Base-by-base conservation (phyloP, 306 rosid genomes). In the Vigna reflexopilosa region DNA sequence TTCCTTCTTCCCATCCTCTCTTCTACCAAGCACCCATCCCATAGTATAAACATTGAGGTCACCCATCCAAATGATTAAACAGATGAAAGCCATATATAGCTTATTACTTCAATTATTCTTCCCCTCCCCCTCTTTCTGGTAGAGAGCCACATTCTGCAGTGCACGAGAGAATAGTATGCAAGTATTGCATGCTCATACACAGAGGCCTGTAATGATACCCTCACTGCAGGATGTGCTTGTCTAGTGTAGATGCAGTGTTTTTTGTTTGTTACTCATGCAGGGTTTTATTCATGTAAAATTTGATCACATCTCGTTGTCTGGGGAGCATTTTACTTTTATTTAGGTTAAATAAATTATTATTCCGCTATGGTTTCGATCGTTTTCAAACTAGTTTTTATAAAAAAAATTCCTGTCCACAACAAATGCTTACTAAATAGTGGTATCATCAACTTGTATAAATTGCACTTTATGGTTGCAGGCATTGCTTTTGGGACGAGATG, bases 401-500 rank as follows among this genome's bases (percentile, higher is more conserved):
- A 2, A 2, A 12, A 54, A 19, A 8, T 54, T 20, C 22, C 5
- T 0, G 28, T 54, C 59, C 13, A 19, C 59, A 52, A 19, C 59
- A 19, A 55, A 19, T 54, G 26, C 11, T 19, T 19, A 55, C 30
- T 19, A 55, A 17, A 54, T 54, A 54, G 59, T 54, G 28, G 26
- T 54, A 54, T 19, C 26, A 19, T 54, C 26, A 54, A 56, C 34
- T 20, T 4, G 16, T 56, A 9, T 40, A 42, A 42, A 42, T 42
- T 66, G 47, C 36, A 19, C 58, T 67, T 51, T 55, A 54, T 64
- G 73, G 7, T 38, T 83, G 36, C 61, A 90, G 91, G 89, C 91
- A 79, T 65, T 90, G 87, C 85, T 75, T 75, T 68, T 86, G 70
- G 85, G 87, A 51, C 89, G 77, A 81, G 51, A 78, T 67, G 76